Evolutionary conservation across 306 rosid species (phyloP).

Genomic region (Malus orientalis): DNA sequence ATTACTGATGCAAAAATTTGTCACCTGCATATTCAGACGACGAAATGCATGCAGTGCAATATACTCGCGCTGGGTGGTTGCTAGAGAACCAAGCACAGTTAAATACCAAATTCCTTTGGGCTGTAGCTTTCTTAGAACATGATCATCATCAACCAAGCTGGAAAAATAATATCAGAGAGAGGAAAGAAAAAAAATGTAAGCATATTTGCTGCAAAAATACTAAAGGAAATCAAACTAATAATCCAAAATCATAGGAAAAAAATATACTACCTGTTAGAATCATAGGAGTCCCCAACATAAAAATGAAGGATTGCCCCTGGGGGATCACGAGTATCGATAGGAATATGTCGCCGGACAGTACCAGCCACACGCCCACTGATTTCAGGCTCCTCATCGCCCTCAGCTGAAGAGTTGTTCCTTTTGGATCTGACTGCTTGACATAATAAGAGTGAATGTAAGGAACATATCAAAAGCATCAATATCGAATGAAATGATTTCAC

Average conservation of each 20-base stretch:
- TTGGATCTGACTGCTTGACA: conserved; percentile 64
- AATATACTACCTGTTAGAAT: conserved; percentile 50
- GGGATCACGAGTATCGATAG: conserved; percentile 90
- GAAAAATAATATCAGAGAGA: conserved; percentile 6
- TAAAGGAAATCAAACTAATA: neutral
- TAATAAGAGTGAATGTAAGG: conserved; percentile 3
- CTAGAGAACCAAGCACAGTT: conserved; percentile 93
- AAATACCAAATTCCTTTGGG: conserved; percentile 74
- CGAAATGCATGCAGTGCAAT: conserved; percentile 96
- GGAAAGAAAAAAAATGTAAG: conserved; percentile 1
- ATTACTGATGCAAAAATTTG: neutral
- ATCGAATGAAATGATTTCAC: neutral
- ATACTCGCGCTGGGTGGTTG: conserved; percentile 96
- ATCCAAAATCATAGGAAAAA: neutral
- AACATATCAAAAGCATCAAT: neutral
- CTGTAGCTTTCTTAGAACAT: conserved; percentile 72
- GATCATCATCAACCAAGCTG: conserved; percentile 72
- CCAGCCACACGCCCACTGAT: conserved; percentile 84
- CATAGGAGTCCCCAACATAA: conserved; percentile 83
- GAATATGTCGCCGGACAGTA: conserved; percentile 82
- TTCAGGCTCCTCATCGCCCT: conserved; percentile 67
- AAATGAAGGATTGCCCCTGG: conserved; percentile 92
- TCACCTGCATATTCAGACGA: conserved; percentile 86
- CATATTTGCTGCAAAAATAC: neutral
- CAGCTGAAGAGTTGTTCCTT: conserved; percentile 47